A percentile compares a stretch with the other conserved stretches of the same genome.
These are phyloP conservation scores for Coemansia sp. DNA, from an alignment of 192 early-diverging fungal species.

Conservation along the genomic window DNA sequence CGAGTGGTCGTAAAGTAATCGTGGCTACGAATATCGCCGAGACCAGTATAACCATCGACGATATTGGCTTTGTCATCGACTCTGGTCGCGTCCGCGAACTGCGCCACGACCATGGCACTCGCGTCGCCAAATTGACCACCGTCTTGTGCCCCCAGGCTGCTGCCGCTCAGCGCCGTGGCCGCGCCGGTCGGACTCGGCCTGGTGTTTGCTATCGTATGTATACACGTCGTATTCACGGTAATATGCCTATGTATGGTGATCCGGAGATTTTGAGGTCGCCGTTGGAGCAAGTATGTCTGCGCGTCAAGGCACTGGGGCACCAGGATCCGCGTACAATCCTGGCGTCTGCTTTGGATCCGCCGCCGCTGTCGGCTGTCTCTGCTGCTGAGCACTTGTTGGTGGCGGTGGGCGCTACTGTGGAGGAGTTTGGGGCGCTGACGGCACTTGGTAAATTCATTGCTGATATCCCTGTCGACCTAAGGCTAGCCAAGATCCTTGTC, in stretches of 20 bases:
- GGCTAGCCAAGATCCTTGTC: constrained; percentile 79
- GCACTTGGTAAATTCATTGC: constrained; percentile 72
- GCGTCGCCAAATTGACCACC: constrained; percentile 65
- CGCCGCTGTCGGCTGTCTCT: constrained; percentile 59
- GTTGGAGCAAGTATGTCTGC: constrained; percentile 82
- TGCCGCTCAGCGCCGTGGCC: constrained; percentile 71
- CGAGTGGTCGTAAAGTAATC: constrained; percentile 75
- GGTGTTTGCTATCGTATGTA: constrained; percentile 82
- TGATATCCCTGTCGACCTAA: constrained; percentile 73
- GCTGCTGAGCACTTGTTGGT: constrained; percentile 63
- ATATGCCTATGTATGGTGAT: constrained; percentile 63
- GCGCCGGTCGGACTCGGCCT: constrained; percentile 78
- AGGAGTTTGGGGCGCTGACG: constrained; percentile 58
- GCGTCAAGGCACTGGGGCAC: constrained; percentile 69
- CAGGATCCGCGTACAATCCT: constrained; percentile 62
- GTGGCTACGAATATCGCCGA: constrained; percentile 93
- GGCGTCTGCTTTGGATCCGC: constrained; percentile 67
- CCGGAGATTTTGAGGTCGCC: constrained; percentile 83
- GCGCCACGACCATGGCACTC: constrained; percentile 57
- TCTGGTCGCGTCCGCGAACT: constrained; percentile 69
- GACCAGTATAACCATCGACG: constrained; percentile 65
- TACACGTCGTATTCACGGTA: constrained; percentile 52
- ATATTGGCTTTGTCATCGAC: constrained; percentile 73
- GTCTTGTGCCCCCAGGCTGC: constrained; percentile 60
- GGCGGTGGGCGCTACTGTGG: constrained; percentile 62